phyloP scores from a whole-genome alignment of 2,329 filamentous ascomycete genomes.

The Exophiala sp. region DNA sequence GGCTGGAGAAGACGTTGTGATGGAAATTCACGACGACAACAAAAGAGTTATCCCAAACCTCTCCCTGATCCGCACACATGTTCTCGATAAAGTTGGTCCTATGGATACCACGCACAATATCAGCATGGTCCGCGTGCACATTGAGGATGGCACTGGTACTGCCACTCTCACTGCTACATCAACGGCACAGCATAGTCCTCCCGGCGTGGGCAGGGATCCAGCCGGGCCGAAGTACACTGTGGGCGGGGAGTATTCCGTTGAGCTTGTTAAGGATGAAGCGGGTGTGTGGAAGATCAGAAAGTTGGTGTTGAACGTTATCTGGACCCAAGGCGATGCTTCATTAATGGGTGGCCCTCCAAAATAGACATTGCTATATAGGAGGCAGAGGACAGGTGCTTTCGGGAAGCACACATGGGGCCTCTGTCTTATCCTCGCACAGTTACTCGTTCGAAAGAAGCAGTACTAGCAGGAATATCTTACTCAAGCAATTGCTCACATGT shows the following conservation, averaged over 20 bases:
- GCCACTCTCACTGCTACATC: slow-evolving; percentile 30
- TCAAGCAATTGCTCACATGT: too few species aligned
- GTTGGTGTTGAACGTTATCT: slow-evolving; percentile 32
- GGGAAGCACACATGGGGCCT: too few species aligned
- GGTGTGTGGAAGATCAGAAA: slow-evolving; percentile 37
- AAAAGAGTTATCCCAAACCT: slow-evolving; percentile 11
- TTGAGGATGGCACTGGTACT: slow-evolving; percentile 28
- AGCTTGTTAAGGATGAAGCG: slow-evolving; percentile 32
- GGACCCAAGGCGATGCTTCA: slow-evolving; percentile 33
- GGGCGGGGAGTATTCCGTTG: slow-evolving; percentile 32
- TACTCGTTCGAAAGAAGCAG: too few species aligned
- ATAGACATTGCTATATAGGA: too few species aligned
- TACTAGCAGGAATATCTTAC: too few species aligned
- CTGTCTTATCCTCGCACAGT: too few species aligned
- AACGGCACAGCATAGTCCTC: slow-evolving; percentile 31
- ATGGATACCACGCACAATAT: slow-evolving; percentile 35
- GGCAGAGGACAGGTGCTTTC: too few species aligned
- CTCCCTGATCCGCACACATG: slow-evolving; percentile 8
- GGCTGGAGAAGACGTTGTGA: slow-evolving; percentile 13
- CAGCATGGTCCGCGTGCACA: slow-evolving; percentile 32
- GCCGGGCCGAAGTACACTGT: slow-evolving; percentile 28
- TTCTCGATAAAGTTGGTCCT: slow-evolving; percentile 23
- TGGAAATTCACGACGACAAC: slow-evolving; percentile 6
- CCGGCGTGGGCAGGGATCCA: slow-evolving; percentile 29
- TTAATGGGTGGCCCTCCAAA: not conserved